A percentile compares a stretch with the other conserved stretches of the same genome.
These are phyloP conservation scores for Cercospora nicotianae DNA, from an alignment of 2,329 filamentous ascomycete genomes.

Conservation along the genomic window DNA sequence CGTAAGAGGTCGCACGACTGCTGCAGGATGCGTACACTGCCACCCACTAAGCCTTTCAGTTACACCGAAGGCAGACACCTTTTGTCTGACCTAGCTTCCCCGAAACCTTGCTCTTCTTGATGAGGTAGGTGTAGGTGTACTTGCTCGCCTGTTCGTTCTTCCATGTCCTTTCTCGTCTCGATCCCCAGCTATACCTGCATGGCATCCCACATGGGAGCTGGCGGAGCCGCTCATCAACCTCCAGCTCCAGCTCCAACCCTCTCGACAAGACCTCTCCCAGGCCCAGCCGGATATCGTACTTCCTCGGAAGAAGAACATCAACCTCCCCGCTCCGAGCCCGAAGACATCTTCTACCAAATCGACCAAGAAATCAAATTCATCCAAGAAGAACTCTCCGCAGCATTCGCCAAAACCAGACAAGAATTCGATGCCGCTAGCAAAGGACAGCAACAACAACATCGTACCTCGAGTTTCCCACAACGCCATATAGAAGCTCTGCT, in stretches of 20 bases:
- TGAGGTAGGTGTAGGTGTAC: neutral
- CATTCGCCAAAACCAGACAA: neutral
- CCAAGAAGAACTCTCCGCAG: conserved; percentile 15
- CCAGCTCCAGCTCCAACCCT: neutral
- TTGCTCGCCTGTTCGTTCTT: conserved; percentile 3
- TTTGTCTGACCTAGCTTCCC: neutral
- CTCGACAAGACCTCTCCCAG: neutral
- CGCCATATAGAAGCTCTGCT: conserved; percentile 15
- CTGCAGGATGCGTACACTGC: neutral
- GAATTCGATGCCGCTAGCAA: neutral
- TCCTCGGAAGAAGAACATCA: neutral
- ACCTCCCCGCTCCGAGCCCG: conserved; percentile 13
- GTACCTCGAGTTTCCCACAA: conserved; percentile 1
- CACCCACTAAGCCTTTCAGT: neutral
- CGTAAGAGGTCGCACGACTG: neutral
- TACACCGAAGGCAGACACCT: neutral
- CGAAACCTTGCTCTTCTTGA: neutral
- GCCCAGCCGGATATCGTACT: neutral
- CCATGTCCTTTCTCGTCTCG: neutral
- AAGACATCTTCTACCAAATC: conserved; percentile 25
- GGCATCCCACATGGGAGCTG: neutral
- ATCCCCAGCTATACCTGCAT: neutral
- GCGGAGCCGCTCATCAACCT: neutral
- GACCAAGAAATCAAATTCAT: conserved; percentile 21
- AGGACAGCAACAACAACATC: neutral